A percentile compares a stretch with the other conserved stretches of the same genome.
phyloP scores from a whole-genome alignment of 257 asterid genomes.

The Petunia secreta region DNA sequence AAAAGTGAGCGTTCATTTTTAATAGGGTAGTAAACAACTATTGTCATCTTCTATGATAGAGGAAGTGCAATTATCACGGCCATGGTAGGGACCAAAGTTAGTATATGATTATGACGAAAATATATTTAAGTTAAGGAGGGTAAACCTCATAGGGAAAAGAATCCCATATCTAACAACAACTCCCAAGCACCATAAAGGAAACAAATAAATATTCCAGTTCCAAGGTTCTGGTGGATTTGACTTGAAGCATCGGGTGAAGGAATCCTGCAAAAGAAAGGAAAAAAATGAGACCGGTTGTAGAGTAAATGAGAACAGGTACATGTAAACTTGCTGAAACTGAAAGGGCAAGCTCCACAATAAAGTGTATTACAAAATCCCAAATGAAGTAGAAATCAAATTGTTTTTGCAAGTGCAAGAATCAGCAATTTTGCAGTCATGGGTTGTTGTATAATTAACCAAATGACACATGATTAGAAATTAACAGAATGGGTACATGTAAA shows the following conservation, averaged over 20 bases:
- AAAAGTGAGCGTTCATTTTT: conserved; percentile 18
- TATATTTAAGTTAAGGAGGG: conserved; percentile 3
- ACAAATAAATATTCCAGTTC: conserved; percentile 92
- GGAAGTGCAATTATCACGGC: not conserved
- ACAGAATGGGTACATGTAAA: not conserved
- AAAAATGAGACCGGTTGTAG: not conserved
- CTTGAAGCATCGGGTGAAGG: conserved; percentile 96
- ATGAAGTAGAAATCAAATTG: not conserved
- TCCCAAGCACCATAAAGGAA: conserved; percentile 98
- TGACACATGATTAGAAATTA: not conserved
- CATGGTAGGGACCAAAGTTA: not conserved
- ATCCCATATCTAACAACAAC: conserved; percentile 83
- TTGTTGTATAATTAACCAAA: not conserved
- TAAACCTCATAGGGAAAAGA: conserved; percentile 84
- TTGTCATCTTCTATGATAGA: not conserved
- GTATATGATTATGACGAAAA: not conserved
- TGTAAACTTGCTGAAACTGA: conserved; percentile 19
- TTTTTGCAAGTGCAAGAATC: not conserved
- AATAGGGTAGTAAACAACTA: not conserved
- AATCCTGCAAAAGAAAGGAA: conserved; percentile 57
- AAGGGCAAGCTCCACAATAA: not conserved
- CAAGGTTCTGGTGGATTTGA: conserved; percentile 97
- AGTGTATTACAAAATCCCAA: not conserved
- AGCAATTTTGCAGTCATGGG: not conserved
- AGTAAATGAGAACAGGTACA: not conserved